Evolutionary conservation across 805 yeast species (phyloP), one percentile per base, ranked within the genome.

Genomic region (Lipomyces lipofer): DNA sequence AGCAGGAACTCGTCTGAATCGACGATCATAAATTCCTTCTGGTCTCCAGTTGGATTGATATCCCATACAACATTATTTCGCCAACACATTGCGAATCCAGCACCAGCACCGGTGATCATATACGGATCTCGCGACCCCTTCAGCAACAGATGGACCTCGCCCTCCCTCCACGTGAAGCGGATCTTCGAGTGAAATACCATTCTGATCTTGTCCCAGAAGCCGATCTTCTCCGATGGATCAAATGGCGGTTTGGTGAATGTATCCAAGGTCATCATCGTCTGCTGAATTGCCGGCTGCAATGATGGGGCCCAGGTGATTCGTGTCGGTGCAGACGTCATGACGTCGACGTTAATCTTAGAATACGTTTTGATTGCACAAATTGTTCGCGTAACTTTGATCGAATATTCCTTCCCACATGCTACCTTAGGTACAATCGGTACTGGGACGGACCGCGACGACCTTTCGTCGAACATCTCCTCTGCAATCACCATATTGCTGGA

Each of bases 181-280:
- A 84, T 70, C 17, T 80, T 78, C 0, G 96, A 95, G 71, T 91
- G 97, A 63, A 89, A 72, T 13, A 85, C 75, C 27, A 83, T 76
- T 47, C 96, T 73, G 25, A 89, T 70, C 67, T 90, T 92, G 69
- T 91, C 98, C 98, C 98, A 91, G 62, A 90, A 84, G 0, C 98
- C 98, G 12, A 89, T 71, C 62, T 85, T 86, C 2, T 81, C 78
- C 1, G 96, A 88, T 0, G 91, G 91, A 67, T 91, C 98, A 13
- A 86, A 71, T 0, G 95, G 96, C 0, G 96, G 95, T 67, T 92
- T 91, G 0, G 95, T 83, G 66, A 91, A 88, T 43, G 85, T 83
- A 63, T 90, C 96, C 56, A 91, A 78, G 52, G 81, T 85, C 51
- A 82, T 72, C 83, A 87, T 85, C 1, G 84, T 76, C 60, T 88